Evolutionary conservation across 352 stramenopile genomes (phyloP), one percentile per base, ranked within the genome.

Genomic region (Porosira glacialis): DNA sequence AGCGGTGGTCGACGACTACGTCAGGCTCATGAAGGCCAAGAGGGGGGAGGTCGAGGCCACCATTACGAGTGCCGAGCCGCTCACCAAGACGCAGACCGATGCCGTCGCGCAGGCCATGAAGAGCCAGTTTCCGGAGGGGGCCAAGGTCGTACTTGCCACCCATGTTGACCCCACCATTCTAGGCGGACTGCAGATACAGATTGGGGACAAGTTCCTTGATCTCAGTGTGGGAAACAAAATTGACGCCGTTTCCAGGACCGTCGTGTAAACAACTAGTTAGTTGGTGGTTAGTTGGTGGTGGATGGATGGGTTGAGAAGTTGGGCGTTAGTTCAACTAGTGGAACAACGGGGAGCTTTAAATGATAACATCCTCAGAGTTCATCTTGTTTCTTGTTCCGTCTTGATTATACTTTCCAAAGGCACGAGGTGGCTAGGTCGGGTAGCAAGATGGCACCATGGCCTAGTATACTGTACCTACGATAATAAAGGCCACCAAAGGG

Each of bases 141-240:
- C 97, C 66, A 96, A 93, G 60, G 88, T 98, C 52, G 81, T 96
- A 58, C 83, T 97, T 44, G 89, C 93, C 60, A 93, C 88, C n/a
- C 66, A 96, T 44, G 93, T 97, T 28, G 93, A 98, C 89, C 93
- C 94, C 11, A 88, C 90, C 63, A 97, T 98, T 77, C 78, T 98
- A 64, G 95, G 95, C 31, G 95, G 95, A 67, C 89, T 98, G 60
- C 96, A 97, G 87, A 93, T 98, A 67, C 94, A 97, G 87, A 97
- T 97, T 83, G 95, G 94, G 71, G 96, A 97, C 87, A 95, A 96
- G 88, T 98, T 98, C 85, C 96, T 98, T 74, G 95, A 98, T 86
- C 80, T 98, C 73, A 97, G 93, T 74, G 88, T 97, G 49, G 89
- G 90, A 48, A 96, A 89, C 66, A 94, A 95, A 85, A 97, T 98